Evolutionary conservation across 2,329 filamentous ascomycete genomes (phyloP).

Genomic region (Orbilia quercus): DNA sequence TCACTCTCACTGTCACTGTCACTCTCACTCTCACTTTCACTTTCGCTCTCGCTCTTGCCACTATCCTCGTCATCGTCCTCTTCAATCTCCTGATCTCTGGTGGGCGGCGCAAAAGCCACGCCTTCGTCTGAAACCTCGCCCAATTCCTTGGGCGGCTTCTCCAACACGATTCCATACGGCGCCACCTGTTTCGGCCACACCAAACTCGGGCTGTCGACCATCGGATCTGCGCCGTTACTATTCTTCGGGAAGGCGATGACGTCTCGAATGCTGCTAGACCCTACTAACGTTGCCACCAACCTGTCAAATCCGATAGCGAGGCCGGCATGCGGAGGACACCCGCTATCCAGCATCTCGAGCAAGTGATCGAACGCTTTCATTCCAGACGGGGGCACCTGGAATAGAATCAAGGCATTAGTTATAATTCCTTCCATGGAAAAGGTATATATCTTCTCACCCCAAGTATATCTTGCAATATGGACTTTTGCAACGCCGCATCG

Average conservation of each 20-base stretch:
- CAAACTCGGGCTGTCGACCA: conserved; percentile 80
- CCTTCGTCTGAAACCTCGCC: background rate
- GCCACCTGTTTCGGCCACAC: conserved; percentile 72
- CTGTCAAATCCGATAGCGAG: conserved; percentile 93
- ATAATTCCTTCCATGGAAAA: background rate
- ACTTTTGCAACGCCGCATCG: conserved; percentile 81
- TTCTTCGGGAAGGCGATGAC: conserved; percentile 98
- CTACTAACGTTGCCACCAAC: conserved; percentile 81
- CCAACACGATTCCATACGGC: conserved; percentile 69
- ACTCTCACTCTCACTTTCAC: too few relatives aligned
- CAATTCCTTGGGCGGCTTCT: background rate
- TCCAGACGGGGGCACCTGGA: conserved; percentile 73
- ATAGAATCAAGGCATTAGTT: conserved; percentile 13
- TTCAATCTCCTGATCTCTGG: background rate
- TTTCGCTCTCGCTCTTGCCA: too few relatives aligned
- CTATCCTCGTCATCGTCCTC: conserved; percentile 7
- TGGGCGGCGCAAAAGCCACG: too few relatives aligned
- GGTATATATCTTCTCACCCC: conserved; percentile 63
- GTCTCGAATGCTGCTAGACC: conserved; percentile 81
- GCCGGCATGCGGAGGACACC: conserved; percentile 93
- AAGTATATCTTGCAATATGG: conserved; percentile 83
- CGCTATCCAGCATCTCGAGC: conserved; percentile 80
- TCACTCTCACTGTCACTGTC: background rate
- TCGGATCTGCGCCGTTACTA: conserved; percentile 84
- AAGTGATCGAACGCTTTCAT: conserved; percentile 87